Evolutionary conservation across 192 early-diverging fungal species (phyloP).

Genomic region (Paraglomus brasilianum): DNA sequence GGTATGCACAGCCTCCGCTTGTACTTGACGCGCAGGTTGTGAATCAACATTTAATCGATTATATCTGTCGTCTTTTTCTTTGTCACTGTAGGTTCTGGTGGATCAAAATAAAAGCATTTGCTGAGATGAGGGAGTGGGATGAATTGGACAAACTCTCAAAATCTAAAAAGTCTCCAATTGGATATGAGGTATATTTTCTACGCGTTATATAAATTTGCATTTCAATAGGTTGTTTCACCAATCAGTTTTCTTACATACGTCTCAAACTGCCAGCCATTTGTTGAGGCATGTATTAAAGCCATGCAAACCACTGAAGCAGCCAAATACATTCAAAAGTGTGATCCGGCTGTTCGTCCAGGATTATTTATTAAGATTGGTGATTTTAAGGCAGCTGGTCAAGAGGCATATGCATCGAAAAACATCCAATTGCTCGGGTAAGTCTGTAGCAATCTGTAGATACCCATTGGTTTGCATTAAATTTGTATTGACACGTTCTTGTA

Average conservation of each 20-base stretch:
- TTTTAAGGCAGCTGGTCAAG: conserved; percentile 70
- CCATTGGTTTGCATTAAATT: not conserved
- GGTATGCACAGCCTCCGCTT: conserved; percentile 36
- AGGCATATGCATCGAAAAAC: conserved; percentile 63
- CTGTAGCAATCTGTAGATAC: not conserved
- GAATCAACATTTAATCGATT: not conserved
- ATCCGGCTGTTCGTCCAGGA: conserved; percentile 53
- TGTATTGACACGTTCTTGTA: conserved; percentile 8
- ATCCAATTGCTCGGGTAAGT: conserved; percentile 59
- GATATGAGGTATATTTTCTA: conserved; percentile 52
- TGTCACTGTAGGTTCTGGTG: conserved; percentile 72
- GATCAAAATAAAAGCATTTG: conserved; percentile 83
- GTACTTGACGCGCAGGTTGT: not conserved
- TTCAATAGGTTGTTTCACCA: not conserved
- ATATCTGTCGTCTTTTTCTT: not conserved
- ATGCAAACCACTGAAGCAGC: conserved; percentile 72
- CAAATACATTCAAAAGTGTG: conserved; percentile 75
- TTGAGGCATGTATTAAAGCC: conserved; percentile 76
- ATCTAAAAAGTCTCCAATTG: conserved; percentile 78
- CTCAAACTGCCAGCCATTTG: conserved; percentile 59
- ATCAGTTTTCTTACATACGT: not conserved
- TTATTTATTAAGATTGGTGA: conserved; percentile 73
- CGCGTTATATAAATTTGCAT: not conserved
- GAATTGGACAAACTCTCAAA: conserved; percentile 79
- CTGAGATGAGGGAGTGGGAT: conserved; percentile 80